Conservation (phyloP, 345 rosid species). For the Laguncularia racemosa region DNA sequence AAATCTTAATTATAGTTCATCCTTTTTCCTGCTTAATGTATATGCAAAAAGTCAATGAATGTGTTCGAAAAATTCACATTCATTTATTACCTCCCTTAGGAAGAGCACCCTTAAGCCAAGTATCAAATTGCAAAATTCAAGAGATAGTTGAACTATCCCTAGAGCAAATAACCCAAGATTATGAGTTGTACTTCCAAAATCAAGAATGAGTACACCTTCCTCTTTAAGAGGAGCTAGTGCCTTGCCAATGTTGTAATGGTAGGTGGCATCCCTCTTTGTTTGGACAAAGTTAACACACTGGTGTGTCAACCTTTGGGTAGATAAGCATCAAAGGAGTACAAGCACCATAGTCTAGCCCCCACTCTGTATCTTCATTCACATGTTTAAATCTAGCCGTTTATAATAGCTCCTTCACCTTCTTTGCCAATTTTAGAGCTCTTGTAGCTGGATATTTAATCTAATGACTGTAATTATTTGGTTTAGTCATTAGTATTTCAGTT, state of each 20-base stretch:
- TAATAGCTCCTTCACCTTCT: slow-evolving; percentile 66
- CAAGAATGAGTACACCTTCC: slow-evolving; percentile 81
- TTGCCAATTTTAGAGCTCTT: slow-evolving; percentile 76
- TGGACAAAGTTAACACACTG: slow-evolving; percentile 85
- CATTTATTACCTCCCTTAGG: slow-evolving; percentile 56
- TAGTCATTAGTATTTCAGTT: no score
- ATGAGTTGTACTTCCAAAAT: slow-evolving; percentile 76
- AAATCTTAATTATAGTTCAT: neutral
- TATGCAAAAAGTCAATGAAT: neutral
- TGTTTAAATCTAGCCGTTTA: slow-evolving; percentile 37
- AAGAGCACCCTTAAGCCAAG: slow-evolving; percentile 76
- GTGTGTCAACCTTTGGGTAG: slow-evolving; percentile 86
- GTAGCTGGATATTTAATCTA: slow-evolving; percentile 86
- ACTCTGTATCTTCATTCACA: slow-evolving; percentile 51
- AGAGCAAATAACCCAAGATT: slow-evolving; percentile 39
- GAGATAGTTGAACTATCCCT: slow-evolving; percentile 19
- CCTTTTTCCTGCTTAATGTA: no score
- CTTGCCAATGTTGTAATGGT: slow-evolving; percentile 85
- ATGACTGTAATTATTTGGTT: no score
- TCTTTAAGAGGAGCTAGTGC: slow-evolving; percentile 76
- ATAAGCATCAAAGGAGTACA: slow-evolving; percentile 92
- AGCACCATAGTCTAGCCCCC: slow-evolving; percentile 93
- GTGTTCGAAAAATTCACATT: neutral
- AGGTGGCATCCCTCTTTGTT: slow-evolving; percentile 34
- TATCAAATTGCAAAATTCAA: slow-evolving; percentile 71